Percentiles rank a stretch among this genome's conserved stretches.
These are phyloP conservation scores for Vitis hybrid DNA, from an alignment of 177 flowering plant genomes.

Conservation along the genomic window DNA sequence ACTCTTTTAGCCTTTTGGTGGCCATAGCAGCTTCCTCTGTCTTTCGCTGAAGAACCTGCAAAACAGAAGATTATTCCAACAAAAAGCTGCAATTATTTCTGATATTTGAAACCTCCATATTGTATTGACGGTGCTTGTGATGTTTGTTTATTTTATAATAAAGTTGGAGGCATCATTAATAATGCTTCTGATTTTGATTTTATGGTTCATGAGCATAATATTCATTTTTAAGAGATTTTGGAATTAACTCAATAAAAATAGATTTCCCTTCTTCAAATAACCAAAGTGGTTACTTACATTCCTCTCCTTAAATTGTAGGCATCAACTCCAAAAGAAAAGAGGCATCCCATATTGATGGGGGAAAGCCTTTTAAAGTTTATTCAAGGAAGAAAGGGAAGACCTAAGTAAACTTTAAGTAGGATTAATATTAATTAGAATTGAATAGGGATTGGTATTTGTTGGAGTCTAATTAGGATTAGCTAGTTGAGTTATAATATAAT, in stretches of 20 bases:
- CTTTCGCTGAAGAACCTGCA: slow-evolving; percentile 95
- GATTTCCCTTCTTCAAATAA: not conserved
- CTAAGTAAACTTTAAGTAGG: too few relatives aligned
- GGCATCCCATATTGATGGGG: not conserved
- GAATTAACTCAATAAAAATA: not conserved
- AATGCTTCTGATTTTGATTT: not conserved
- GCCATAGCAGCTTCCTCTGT: slow-evolving; percentile 99
- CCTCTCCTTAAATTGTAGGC: not conserved
- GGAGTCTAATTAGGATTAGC: too few relatives aligned
- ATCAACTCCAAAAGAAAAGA: not conserved
- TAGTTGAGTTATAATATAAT: too few relatives aligned
- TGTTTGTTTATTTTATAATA: too few relatives aligned
- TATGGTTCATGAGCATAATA: not conserved
- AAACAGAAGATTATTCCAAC: slow-evolving; percentile 8
- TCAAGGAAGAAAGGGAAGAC: too few relatives aligned
- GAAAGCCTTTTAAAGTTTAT: too few relatives aligned
- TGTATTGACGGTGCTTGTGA: not conserved
- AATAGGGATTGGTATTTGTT: too few relatives aligned
- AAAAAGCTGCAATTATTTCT: slow-evolving; percentile 2
- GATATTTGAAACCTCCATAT: not conserved
- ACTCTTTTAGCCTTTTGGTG: slow-evolving; percentile 92
- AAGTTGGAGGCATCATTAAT: too few relatives aligned
- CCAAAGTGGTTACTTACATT: not conserved
- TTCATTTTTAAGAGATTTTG: not conserved
- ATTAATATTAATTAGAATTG: too few relatives aligned